Evolutionary conservation across 495 filamentous ascomycete genomes (phyloP).

Genomic region (Penicillium verhagenii): DNA sequence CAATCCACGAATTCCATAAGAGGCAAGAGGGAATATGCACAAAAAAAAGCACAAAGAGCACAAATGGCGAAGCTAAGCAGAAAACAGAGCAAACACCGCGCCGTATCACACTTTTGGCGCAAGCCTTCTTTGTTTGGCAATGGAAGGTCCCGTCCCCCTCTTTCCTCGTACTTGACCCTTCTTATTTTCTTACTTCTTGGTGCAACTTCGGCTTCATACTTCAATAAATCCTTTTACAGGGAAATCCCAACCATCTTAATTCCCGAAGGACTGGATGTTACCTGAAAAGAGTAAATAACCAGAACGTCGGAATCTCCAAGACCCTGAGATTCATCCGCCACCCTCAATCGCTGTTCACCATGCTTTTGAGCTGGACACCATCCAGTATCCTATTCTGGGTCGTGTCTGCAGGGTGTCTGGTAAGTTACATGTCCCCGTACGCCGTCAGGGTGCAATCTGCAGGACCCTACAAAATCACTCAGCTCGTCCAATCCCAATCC

Average conservation of each 20-base stretch:
- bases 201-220: constrained; percentile 1
- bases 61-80: not conserved
- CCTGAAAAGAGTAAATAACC: constrained; percentile 14
- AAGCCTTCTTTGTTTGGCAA: not conserved
- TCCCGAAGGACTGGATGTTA: not conserved
- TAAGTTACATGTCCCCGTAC: constrained; percentile 24
- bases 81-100: not conserved
- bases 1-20: no score
- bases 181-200: not conserved
- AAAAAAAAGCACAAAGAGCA: no score
- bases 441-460: constrained; percentile 11
- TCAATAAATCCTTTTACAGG: not conserved
- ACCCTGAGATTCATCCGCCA: constrained; percentile 2
- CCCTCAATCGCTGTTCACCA: constrained; percentile 3
- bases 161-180: not conserved
- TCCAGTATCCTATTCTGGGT: constrained; percentile 14
- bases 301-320: constrained; percentile 9
- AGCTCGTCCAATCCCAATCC: not conserved
- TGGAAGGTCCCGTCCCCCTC: not conserved
- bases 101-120: not conserved
- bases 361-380: constrained; percentile 9
- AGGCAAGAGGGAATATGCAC: no score
- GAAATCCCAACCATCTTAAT: not conserved
- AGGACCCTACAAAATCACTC: constrained; percentile 10
- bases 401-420: constrained; percentile 18